Conservation (phyloP, 2,329 filamentous ascomycete genomes). For the Xylariaceae sp. region DNA sequence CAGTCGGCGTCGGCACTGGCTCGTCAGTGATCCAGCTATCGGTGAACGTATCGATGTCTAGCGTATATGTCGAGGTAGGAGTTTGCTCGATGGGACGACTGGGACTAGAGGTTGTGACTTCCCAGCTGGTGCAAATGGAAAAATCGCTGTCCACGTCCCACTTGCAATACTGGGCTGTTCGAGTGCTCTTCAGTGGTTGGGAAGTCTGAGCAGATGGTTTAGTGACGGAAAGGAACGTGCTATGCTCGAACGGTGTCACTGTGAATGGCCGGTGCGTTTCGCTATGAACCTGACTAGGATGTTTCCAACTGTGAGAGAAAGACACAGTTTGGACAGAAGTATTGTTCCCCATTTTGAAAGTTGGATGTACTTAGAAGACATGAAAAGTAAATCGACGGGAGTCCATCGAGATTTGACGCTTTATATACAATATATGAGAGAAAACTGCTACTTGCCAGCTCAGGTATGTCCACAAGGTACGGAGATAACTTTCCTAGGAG, state of each 20-base stretch:
- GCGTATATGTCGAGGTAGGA: too few relatives aligned
- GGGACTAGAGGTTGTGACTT: conserved; percentile 2
- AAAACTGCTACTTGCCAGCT: too few relatives aligned
- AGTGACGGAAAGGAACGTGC: conserved; percentile 13
- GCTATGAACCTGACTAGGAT: background rate
- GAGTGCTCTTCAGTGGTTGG: background rate
- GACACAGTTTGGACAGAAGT: conserved; percentile 5
- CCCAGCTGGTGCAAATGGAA: conserved; percentile 6
- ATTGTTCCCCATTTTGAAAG: conserved; percentile 12
- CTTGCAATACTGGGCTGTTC: conserved; percentile 9
- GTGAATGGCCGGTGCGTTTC: conserved; percentile 8
- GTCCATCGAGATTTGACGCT: too few relatives aligned
- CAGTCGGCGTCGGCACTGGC: conserved; percentile 1
- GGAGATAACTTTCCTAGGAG: too few relatives aligned
- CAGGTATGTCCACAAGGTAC: too few relatives aligned
- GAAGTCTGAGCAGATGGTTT: background rate
- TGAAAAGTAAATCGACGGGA: too few relatives aligned
- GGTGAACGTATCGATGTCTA: too few relatives aligned
- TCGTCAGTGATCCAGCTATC: too few relatives aligned
- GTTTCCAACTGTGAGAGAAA: conserved; percentile 1
- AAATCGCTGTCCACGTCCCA: conserved; percentile 8
- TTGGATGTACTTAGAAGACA: background rate
- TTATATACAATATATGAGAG: too few relatives aligned
- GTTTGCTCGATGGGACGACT: conserved; percentile 5
- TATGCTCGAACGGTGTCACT: conserved; percentile 8